Evolutionary conservation across 805 yeast species (phyloP), one percentile per base, ranked within the genome.

Genomic region (Saturnispora dispora): DNA sequence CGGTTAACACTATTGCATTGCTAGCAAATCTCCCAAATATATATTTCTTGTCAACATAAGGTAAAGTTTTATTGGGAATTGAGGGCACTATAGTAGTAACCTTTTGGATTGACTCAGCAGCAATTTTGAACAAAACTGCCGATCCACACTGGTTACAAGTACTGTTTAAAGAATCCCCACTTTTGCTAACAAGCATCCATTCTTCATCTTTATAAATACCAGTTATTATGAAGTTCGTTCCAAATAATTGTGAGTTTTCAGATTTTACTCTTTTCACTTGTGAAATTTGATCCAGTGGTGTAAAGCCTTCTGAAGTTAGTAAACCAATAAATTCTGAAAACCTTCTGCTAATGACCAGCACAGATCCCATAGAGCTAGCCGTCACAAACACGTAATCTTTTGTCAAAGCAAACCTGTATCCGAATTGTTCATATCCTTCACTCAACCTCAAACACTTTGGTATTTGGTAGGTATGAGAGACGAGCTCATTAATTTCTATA

Each of bases 391-490:
- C 35, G 17, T 52, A 53, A 4, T 59, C 39, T 0, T 55, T 55
- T 4, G 69, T 63, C 2, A 61, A 47, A 0, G 71, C 61, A 15
- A 74, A 36, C 1, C 64, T 48, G 0, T 67, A 46, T 0, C 78
- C 82, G 57, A 75, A 71, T 48, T 69, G 73, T 44, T 71, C 77
- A 58, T 68, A 77, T 7, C 64, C 63, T 32, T 55, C 50, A 4
- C 39, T n/a, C 27, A 57, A 59, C 1, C 15, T 33, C 5, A 57
- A 53, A 3, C 20, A 22, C 1, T 8, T 2, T 1, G 70, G 74
- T 6, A 62, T 28, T 2, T 52, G 15, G 28, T 45, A 52, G 33
- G n/a, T 35, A 17, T 46, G 48, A n/a, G 54, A 37, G 7, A 45
- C 25, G 3, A 53, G 11, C 3, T 39, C 45, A 5, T 47, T 33